Percentiles rank a stretch among this genome's conserved stretches.
These are phyloP conservation scores for Viola pubescens DNA, from an alignment of 441 rosid species.

Conservation along the genomic window DNA sequence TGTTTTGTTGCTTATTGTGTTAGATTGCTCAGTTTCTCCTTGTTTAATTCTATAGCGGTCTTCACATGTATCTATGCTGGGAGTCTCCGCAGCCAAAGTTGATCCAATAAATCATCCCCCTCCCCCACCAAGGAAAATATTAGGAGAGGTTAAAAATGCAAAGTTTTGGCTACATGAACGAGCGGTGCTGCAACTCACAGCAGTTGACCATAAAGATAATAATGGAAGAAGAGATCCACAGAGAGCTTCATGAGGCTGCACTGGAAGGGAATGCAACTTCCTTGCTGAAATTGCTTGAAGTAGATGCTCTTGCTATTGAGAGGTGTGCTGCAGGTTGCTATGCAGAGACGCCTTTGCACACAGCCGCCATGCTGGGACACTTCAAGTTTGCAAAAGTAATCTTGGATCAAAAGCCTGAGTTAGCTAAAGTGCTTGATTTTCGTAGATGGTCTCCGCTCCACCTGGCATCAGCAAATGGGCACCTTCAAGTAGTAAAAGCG, in stretches of 20 bases:
- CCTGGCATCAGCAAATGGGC: slow-evolving; percentile 20
- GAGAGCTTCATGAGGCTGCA: background rate
- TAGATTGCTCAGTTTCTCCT: too few species aligned
- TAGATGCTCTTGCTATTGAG: slow-evolving; percentile 2
- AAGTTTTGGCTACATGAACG: background rate
- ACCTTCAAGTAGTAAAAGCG: background rate
- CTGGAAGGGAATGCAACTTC: slow-evolving; percentile 12
- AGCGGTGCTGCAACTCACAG: background rate
- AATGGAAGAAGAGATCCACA: background rate
- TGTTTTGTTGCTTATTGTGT: too few species aligned
- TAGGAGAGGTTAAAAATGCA: background rate
- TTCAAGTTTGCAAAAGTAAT: slow-evolving; percentile 15
- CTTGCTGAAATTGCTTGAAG: background rate
- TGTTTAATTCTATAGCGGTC: too few species aligned
- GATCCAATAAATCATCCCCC: too few species aligned
- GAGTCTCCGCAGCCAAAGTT: too few species aligned
- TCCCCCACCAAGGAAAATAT: too few species aligned
- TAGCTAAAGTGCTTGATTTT: slow-evolving; percentile 4
- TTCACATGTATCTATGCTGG: too few species aligned
- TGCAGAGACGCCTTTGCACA: slow-evolving; percentile 19
- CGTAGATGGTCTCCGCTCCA: slow-evolving; percentile 23
- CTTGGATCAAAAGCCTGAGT: slow-evolving; percentile 13
- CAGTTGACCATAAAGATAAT: background rate
- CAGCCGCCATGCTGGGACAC: slow-evolving; percentile 24
- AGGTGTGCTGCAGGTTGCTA: background rate